phyloP scores from a whole-genome alignment of 768 basidiomycete species.

The Collybia nuda region DNA sequence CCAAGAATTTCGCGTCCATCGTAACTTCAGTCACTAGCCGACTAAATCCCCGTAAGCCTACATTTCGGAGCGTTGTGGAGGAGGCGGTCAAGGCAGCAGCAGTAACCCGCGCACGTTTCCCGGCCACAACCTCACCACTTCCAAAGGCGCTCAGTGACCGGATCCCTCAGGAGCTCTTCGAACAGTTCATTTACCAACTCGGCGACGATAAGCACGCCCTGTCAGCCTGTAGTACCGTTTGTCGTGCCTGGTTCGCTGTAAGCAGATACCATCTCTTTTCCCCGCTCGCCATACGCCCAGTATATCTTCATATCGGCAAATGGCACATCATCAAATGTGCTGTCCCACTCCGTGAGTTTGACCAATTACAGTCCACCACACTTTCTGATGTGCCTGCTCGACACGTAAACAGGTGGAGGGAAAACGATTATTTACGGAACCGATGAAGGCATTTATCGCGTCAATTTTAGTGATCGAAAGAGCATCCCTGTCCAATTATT shows the following conservation, averaged over 20 bases:
- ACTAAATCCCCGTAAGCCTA: too few relatives aligned
- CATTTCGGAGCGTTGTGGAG: too few relatives aligned
- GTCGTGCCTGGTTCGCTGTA: constrained; percentile 20
- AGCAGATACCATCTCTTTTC: constrained; percentile 12
- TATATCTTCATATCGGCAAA: not conserved
- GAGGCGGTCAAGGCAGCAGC: too few relatives aligned
- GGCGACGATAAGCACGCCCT: constrained; percentile 9
- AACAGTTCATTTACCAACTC: constrained; percentile 12
- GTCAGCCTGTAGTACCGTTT: constrained; percentile 20
- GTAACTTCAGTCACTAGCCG: too few relatives aligned
- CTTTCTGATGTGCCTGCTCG: not conserved
- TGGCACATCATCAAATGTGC: constrained; percentile 7
- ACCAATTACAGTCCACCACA: not conserved
- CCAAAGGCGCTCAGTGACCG: constrained; percentile 1
- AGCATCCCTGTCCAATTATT: constrained; percentile 6
- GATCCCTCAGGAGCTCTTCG: constrained; percentile 16
- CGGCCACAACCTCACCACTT: not conserved
- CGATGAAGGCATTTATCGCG: constrained; percentile 12
- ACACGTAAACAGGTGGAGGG: not conserved
- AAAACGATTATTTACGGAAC: constrained; percentile 12
- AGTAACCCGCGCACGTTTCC: too few relatives aligned
- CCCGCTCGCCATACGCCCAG: constrained; percentile 8
- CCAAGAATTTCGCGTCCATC: too few relatives aligned
- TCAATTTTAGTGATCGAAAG: not conserved
- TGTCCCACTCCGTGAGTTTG: constrained; percentile 6